Evolutionary conservation across 768 basidiomycete species (phyloP), one percentile per base, ranked within the genome.

Genomic region (Daedaleopsis sinensis): DNA sequence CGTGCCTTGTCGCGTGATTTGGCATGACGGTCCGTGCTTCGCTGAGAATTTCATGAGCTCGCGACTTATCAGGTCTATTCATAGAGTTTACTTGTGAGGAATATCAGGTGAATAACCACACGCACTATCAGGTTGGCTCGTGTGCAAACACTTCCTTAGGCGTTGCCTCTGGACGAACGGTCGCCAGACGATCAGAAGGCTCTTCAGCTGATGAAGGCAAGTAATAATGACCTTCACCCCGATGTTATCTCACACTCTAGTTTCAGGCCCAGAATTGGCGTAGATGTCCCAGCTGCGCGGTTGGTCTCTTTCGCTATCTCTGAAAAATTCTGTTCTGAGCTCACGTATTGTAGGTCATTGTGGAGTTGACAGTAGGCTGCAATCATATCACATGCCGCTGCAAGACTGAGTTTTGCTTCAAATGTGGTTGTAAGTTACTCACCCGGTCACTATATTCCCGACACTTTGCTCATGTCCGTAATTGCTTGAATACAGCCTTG

Each of bases 331-430:
- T 18, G 3, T 6, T 32, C 13, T 23, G 42, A 16, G 37, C 52
- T n/a, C 52, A 58, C 36, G 2, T 32, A 16, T 1, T 56, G 6
- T 24, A 70, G 66, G 55, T 59, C 35, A 70, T 72, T 49, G 66
- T 72, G 32, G 71, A 72, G 42, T 54, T 71, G 44, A 57, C 67
- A 3, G 16, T 43, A 23, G 77, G 76, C 15, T 77, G 76, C 63
- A 73, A 77, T 62, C 76, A 78, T 55, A 76, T 77, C 61, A 74
- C 72, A 3, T 78, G 76, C 63, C 53, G 71, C 32, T 77, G 76
- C 61, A 72, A 73, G 13, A 71, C 71, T 1, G 71, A 78, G 57
- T 78, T 78, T 55, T 77, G 77, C 60, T 76, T 76, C 67, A 74
- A 73, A 63, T 78, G 77, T 55, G 77, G 75, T n/a, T 70, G 77